A percentile compares a stretch with the other conserved stretches of the same genome.
Conservation (phyloP, 1,139 yeast genomes). For the Taphrina sp. region DNA sequence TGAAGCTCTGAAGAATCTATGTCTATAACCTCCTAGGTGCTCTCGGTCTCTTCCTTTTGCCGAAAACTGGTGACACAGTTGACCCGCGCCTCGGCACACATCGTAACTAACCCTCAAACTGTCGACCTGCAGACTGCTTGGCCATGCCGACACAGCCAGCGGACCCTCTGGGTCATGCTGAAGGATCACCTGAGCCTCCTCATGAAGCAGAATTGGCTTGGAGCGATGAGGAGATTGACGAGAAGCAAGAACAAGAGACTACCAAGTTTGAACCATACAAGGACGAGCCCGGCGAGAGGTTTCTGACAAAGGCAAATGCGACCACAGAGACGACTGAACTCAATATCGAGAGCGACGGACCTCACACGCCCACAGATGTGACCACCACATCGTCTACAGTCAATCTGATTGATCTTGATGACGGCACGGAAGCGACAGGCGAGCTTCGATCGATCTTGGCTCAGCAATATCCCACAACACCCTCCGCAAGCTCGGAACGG, state of each 20-base stretch:
- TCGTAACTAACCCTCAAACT: no score
- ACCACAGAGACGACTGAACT: conserved; percentile 22
- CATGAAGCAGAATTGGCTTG: conserved; percentile 2
- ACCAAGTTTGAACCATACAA: conserved; percentile 11
- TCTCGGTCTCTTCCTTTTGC: no score
- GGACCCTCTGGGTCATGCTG: no score
- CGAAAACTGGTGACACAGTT: no score
- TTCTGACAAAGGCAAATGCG: conserved; percentile 10
- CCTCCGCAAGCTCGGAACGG: conserved; percentile 4
- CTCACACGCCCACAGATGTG: conserved; percentile 24
- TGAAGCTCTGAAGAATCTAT: no score
- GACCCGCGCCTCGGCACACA: no score
- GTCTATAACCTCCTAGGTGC: no score
- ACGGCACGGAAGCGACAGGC: neutral
- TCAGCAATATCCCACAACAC: conserved; percentile 27
- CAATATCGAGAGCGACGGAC: conserved; percentile 15
- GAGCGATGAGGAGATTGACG: conserved; percentile 1
- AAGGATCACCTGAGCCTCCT: no score
- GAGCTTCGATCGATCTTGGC: conserved; percentile 23
- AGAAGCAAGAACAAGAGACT: neutral
- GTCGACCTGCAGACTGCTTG: no score
- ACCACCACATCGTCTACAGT: neutral
- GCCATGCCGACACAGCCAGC: no score
- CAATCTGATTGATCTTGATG: conserved; percentile 14
- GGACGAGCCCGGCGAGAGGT: neutral